Evolutionary conservation across 1,284 basidiomycete species (phyloP), one percentile per base, ranked within the genome.

Genomic region (Acaromyces ingoldii): DNA sequence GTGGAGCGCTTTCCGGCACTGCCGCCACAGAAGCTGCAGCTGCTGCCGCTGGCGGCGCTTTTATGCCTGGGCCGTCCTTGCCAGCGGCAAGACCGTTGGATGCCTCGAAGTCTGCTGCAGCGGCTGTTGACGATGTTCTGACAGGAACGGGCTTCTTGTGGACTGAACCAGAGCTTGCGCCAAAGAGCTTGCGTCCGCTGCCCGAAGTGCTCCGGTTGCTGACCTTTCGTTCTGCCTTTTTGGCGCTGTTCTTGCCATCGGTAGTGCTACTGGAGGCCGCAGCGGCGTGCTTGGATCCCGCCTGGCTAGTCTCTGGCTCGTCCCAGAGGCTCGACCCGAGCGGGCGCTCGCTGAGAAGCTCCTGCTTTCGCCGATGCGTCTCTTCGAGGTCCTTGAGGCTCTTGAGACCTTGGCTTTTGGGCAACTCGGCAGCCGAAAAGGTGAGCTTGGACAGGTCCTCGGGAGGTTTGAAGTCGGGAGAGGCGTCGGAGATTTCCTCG

Each of bases 341-440:
- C 17, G 49, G 39, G 15, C 25, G 9, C 36, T 41, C 43, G n/a
- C 55, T 39, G 33, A 60, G 51, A 9, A 60, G 42, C 9, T 52
- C 13, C 34, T 56, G 50, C 51, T 56, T 56, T 22, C 54, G 54
- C 39, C 53, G 4, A 46, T 56, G 54, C 2, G 53, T 43, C 28
- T 30, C 49, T 21, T 56, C 54, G 22, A 56, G 44, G 30, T 56
- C 54, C 22, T 53, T 19, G 7, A 54, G 19, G 22, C 46, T 49
- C 48, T 50, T 49, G 13, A 53, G 30, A 21, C 51, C 51, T 25
- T 21, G 19, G 15, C 25, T 15, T 21, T 17, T 17, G 17, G 42
- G 11, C 10, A 11, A 19, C 13, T 51, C 47, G 31, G 28, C 13
- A 22, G 51, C 15, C 3, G 22, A 15, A 17, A 53, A 53, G 11